These are phyloP conservation scores for Tilletia walkeri DNA, from an alignment of 1,284 basidiomycete genomes.

Conservation along the genomic window DNA sequence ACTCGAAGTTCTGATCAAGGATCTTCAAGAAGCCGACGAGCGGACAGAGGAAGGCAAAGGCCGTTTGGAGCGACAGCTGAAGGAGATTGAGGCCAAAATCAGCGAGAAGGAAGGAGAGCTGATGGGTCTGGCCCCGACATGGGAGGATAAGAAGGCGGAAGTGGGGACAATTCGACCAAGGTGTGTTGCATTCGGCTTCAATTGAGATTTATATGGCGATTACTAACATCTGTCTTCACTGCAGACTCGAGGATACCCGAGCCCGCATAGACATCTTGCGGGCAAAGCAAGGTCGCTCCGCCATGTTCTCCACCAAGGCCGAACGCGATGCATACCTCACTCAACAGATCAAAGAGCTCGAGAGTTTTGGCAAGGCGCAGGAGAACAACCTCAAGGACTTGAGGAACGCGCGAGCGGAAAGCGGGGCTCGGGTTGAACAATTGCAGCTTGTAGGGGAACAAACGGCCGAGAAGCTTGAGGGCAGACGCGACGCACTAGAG, in stretches of 20 bases:
- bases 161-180: conserved; percentile 32
- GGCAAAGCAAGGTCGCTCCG: conserved; percentile 48
- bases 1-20: conserved; percentile 72
- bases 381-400: conserved; percentile 32
- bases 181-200: background rate
- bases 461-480: conserved; percentile 63
- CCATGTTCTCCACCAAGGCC: conserved; percentile 40
- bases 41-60: conserved; percentile 55
- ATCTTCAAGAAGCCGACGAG: conserved; percentile 64
- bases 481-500: conserved; percentile 58
- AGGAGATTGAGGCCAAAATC: conserved; percentile 66
- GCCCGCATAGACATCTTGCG: conserved; percentile 44
- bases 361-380: conserved; percentile 31
- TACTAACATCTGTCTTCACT: background rate
- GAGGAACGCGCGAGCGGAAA: conserved; percentile 29
- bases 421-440: conserved; percentile 68
- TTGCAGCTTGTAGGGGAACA: conserved; percentile 63
- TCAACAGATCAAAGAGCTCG: conserved; percentile 38
- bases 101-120: conserved; percentile 67
- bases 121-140: conserved; percentile 66
- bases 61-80: conserved; percentile 67
- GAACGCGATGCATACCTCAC: conserved; percentile 49
- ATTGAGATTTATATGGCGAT: background rate
- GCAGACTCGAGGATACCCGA: conserved; percentile 36
- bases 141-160: conserved; percentile 63